Evolutionary conservation across 495 filamentous ascomycete species (phyloP), one percentile per base, ranked within the genome.

Genomic region (Penicillium longicatenatum): DNA sequence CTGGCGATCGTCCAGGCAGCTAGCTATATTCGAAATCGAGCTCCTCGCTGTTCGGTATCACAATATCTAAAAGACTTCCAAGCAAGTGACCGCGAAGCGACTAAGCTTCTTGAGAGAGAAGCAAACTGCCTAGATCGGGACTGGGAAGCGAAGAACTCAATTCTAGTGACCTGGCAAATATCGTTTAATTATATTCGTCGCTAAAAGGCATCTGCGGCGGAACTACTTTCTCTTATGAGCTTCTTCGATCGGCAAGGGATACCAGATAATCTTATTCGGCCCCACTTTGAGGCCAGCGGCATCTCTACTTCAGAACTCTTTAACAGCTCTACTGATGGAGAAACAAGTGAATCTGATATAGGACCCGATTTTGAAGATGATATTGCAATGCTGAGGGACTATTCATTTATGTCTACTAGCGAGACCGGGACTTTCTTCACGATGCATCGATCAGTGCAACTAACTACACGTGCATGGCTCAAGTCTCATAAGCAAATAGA

Each of bases 281-380:
- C 9, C 35, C 24, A 20, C 19, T 0, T 14, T 17, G 6, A 54
- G 17, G 9, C 11, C 2, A 24, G 20, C 7, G 6, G 45, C 8
- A 54, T 0, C 22, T 17, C 33, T 1, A 26, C 1, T 22, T 19
- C 26, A 50, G 37, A 54, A 16, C 39, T 22, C 16, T 20, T 3
- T 1, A 10, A 42, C 5, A 35, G 45, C 51, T n/a, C 22, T 19
- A n/a, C 2, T 24, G 21, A 53, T 29, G 21, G 21, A 8, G 22
- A 29, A 10, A 29, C 3, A 11, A 29, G 24, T 46, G 42, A 46
- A 6, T 33, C 19, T 35, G 41, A 46, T 35, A 14, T 17, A 30
- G 46, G 26, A 0, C 46, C 12, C 26, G 60, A 50, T 14, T 81
- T 81, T 64, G 75, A 80, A 54, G 71, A 76, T 8, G 73, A 81